A percentile compares a stretch with the other conserved stretches of the same genome.
Evolutionary conservation across 441 rosid species (phyloP).

Genomic region (Hura crepitans): DNA sequence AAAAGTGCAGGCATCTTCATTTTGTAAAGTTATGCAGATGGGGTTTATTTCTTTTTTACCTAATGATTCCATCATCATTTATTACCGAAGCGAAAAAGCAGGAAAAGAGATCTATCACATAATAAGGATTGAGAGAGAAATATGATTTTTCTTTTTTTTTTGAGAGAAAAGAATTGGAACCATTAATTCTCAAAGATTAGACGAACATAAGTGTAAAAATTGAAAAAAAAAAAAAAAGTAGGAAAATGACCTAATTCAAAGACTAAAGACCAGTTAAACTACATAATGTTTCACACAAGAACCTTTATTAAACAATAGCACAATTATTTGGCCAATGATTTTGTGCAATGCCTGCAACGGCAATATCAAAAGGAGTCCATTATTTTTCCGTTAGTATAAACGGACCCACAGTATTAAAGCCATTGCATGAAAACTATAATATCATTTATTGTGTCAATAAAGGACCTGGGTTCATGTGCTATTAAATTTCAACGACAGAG

Average conservation of each 20-base stretch:
- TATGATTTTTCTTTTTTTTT: too few relatives aligned
- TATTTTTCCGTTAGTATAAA: background rate
- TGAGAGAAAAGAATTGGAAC: slow-evolving; percentile 7
- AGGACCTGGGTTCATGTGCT: background rate
- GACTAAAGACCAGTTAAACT: too few relatives aligned
- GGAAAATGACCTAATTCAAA: too few relatives aligned
- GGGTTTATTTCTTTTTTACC: background rate
- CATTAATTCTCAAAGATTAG: slow-evolving; percentile 14
- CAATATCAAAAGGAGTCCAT: background rate
- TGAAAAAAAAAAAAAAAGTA: too few relatives aligned
- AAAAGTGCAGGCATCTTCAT: background rate
- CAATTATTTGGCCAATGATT: background rate
- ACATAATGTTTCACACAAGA: too few relatives aligned
- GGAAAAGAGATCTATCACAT: slow-evolving; percentile 9
- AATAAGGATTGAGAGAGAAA: background rate
- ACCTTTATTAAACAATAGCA: too few relatives aligned
- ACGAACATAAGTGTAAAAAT: too few relatives aligned
- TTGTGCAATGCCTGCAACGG: background rate
- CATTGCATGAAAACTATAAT: slow-evolving; percentile 7
- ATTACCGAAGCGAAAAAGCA: background rate
- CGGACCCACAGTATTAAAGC: slow-evolving; percentile 1
- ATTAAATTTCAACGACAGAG: background rate
- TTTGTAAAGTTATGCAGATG: background rate
- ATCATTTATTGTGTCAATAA: background rate
- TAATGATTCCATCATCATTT: slow-evolving; percentile 16